Evolutionary conservation across 768 basidiomycete species (phyloP).

Genomic region (Mycena olivaceomarginata): DNA sequence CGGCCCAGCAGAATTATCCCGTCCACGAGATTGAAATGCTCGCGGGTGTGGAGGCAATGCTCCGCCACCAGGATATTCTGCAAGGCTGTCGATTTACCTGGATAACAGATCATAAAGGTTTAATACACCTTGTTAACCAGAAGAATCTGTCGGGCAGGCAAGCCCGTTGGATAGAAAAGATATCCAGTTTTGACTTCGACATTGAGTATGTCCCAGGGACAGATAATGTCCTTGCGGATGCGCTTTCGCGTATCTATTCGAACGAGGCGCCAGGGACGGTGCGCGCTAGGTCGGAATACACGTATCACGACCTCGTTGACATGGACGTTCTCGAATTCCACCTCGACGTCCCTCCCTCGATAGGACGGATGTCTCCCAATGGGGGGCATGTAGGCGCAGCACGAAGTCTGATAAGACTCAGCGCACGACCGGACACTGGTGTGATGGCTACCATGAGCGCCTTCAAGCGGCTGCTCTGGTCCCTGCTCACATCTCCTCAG

Average conservation of each 20-base stretch:
- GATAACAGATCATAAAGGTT: background rate
- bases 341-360: constrained; percentile 10
- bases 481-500: no score
- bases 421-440: no score
- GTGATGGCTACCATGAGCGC: no score
- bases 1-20: no score
- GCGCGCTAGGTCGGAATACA: constrained; percentile 12
- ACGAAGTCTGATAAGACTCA: no score
- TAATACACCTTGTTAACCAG: background rate
- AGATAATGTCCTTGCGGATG: constrained; percentile 12
- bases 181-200: constrained; percentile 17
- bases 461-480: no score
- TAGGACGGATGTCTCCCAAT: no score
- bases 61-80: background rate
- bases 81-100: constrained; percentile 10
- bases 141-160: background rate
- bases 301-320: background rate
- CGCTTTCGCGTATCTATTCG: background rate
- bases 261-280: background rate
- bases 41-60: no score
- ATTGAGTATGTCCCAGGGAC: constrained; percentile 14
- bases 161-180: constrained; percentile 17
- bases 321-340: constrained; percentile 12
- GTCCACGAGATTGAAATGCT: no score
- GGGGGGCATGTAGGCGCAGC: no score